Evolutionary conservation across 2,329 filamentous ascomycete genomes (phyloP).

Genomic region (Trichoderma sp.): DNA sequence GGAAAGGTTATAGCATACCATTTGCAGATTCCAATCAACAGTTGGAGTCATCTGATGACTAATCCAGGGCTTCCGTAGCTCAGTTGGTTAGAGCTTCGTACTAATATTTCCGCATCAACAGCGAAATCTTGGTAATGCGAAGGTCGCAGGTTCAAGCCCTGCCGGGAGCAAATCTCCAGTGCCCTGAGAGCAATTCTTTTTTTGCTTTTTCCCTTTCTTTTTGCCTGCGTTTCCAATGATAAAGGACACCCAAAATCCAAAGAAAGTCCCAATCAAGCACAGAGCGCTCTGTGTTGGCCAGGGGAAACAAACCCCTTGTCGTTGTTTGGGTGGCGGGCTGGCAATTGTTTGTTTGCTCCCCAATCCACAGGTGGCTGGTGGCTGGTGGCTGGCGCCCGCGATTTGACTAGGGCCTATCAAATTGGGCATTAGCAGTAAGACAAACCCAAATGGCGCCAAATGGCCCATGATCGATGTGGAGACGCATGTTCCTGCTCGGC

Average conservation of each 20-base stretch:
- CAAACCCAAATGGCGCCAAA: not conserved
- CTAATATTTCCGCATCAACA: conserved; percentile 10
- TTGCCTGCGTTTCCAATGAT: not conserved
- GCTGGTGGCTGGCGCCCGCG: conserved; percentile 3
- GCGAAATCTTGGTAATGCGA: conserved; percentile 23
- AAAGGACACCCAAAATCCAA: not conserved
- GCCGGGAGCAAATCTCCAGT: conserved; percentile 21
- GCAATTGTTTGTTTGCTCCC: not conserved
- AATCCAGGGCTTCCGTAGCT: conserved; percentile 20
- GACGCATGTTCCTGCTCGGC: conserved; percentile 8
- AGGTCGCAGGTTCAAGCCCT: conserved; percentile 27
- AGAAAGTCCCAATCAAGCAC: not conserved
- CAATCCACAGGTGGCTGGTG: not conserved
- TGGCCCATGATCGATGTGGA: not conserved
- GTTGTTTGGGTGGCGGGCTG: not conserved
- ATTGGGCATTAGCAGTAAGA: not conserved
- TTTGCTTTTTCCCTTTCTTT: conserved; percentile 17
- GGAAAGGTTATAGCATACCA: not conserved
- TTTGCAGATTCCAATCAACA: not conserved
- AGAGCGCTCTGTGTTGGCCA: not conserved
- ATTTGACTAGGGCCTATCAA: not conserved
- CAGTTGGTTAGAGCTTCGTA: conserved; percentile 24
- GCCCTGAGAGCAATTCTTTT: not conserved
- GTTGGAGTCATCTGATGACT: not conserved
- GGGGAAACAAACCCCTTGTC: not conserved